phyloP scores from a whole-genome alignment of 2,329 filamentous ascomycete species.

The Fusarium xylarioides region DNA sequence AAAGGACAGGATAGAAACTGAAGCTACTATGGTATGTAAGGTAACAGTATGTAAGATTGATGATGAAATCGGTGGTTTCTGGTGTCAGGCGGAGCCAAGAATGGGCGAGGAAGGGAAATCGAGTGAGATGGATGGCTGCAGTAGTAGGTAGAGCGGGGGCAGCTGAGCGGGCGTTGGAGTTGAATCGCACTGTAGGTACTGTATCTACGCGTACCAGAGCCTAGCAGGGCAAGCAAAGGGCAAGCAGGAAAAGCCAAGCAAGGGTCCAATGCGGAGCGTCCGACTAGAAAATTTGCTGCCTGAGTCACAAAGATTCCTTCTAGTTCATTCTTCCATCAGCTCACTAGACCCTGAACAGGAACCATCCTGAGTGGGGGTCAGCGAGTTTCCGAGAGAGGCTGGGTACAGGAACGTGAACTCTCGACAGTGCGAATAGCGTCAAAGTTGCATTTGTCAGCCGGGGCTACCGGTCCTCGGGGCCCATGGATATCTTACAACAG shows the following conservation, averaged over 20 bases:
- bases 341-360: slow-evolving; percentile 14
- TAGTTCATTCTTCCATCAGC: slow-evolving; percentile 41
- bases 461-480: slow-evolving; percentile 18
- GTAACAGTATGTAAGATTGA: slow-evolving; percentile 35
- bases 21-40: slow-evolving; percentile 16
- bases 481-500: slow-evolving; percentile 24
- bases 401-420: neutral
- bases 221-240: neutral
- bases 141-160: slow-evolving; percentile 3
- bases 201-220: slow-evolving; percentile 6
- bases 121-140: slow-evolving; percentile 17
- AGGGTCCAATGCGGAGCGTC: slow-evolving; percentile 11
- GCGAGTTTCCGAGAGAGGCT: slow-evolving; percentile 16
- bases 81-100: slow-evolving; percentile 34
- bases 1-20: slow-evolving; percentile 10
- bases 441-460: slow-evolving; percentile 42
- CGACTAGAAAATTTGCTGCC: slow-evolving; percentile 44
- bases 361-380: slow-evolving; percentile 17
- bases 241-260: neutral
- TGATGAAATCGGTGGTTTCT: slow-evolving; percentile 39
- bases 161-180: slow-evolving; percentile 18
- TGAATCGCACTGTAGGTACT: slow-evolving; percentile 20
- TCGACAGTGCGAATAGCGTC: slow-evolving; percentile 30
- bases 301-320: slow-evolving; percentile 48
- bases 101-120: slow-evolving; percentile 10